Base-by-base conservation (phyloP, 2,329 filamentous ascomycete species). In the Lasiodiplodia gonubiensis region DNA sequence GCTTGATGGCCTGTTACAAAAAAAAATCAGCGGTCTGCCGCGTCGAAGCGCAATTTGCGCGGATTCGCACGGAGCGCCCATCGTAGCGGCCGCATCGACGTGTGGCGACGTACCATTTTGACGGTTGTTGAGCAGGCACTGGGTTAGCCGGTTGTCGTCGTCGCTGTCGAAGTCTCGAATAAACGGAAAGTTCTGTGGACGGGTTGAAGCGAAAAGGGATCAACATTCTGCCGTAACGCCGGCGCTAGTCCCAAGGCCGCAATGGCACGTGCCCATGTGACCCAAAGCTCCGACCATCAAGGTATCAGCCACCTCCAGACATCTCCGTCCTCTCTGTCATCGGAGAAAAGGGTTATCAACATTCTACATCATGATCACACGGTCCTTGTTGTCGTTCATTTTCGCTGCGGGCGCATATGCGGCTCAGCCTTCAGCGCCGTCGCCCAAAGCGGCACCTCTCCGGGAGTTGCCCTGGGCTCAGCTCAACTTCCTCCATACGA, bases 401-500 rank as follows among this genome's bases (percentile, higher is more conserved):
- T 51, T 67, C 6, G 51, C 66, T 25, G 49, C 49, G 18, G 39
- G 49, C 37, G 49, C 59, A 14, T 54, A 63, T 18, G 86, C 86
- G 69, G 85, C 89, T 68, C 95, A 99, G 79, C 94, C 94, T 11
- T 89, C 88, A 67, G 92, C 94, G 64, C 89, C 89, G n/a, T 80
- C 86, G 49, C 92, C 95, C 8, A 86, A 94, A 68, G 86, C 88
- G 67, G 93, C 91, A 66, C 94, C 93, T 54, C 87, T 98, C 80
- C 90, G 94, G 74, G 86, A 93, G 72, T 85, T 99, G 65, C 86
- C 89, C 73, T 97, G 94, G 92, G 94, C 92, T n/a, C 90, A 97
- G 77, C 86, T 98, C 75, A 98, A 98, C 84, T 96, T 84, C 73
- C 74, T 99, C n/a, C 94, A 97, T 76, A 98, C 95, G 0, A 98